These are phyloP conservation scores for Starmerella bacillaris DNA, from an alignment of 805 yeast species.

Conservation along the genomic window DNA sequence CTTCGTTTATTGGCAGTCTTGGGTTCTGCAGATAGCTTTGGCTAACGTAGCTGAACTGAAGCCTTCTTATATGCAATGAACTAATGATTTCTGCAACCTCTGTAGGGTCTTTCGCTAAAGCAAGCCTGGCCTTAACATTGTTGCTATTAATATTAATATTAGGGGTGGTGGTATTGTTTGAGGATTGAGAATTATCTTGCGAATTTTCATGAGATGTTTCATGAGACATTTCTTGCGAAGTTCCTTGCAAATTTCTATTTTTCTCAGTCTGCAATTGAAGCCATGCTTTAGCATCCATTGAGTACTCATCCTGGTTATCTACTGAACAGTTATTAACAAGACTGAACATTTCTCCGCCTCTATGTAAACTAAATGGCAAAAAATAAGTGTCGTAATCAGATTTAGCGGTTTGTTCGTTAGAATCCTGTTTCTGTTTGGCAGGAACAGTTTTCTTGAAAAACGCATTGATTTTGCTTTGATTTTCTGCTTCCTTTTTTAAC, in stretches of 20 bases:
- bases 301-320: background rate
- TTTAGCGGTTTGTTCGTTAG: constrained; percentile 3
- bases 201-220: no score
- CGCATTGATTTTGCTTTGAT: constrained; percentile 15
- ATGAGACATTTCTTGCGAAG: no score
- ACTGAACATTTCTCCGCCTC: constrained; percentile 15
- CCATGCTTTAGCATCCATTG: constrained; percentile 9
- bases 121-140: constrained; percentile 14
- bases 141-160: no score
- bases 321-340: constrained; percentile 6
- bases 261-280: background rate
- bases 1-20: constrained; percentile 26
- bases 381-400: constrained; percentile 19
- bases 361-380: constrained; percentile 22
- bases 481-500: constrained; percentile 10
- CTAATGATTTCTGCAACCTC: constrained; percentile 10
- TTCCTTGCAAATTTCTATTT: background rate
- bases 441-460: constrained; percentile 10
- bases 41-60: constrained; percentile 20
- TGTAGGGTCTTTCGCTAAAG: constrained; percentile 12
- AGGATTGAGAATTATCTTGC: no score
- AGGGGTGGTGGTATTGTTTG: constrained; percentile 7
- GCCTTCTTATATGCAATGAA: constrained; percentile 17
- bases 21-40: constrained; percentile 7
- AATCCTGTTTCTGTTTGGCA: no score